Conservation (phyloP, 169 alveolate genomes). For the Eimeria maxima region DNA sequence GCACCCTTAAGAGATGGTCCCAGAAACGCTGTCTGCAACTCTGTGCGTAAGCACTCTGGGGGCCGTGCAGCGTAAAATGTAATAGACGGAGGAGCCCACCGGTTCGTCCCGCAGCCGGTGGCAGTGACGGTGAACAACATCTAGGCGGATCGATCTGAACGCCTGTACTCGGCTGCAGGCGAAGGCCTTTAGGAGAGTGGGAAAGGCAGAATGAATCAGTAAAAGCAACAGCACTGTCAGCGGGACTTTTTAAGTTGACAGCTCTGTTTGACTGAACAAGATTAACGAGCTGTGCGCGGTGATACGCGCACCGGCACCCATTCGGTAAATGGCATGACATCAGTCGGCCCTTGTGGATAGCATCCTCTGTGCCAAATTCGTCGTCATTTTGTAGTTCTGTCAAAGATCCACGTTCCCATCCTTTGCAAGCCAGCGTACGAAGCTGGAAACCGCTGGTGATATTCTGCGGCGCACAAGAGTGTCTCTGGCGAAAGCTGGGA, state of each 20-base stretch:
- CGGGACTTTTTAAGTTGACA: conserved; percentile 74
- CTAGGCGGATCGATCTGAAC: not conserved
- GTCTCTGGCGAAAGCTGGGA: not conserved
- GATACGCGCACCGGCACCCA: conserved; percentile 31
- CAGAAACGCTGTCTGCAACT: conserved; percentile 51
- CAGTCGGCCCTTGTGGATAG: not conserved
- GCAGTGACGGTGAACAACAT: not conserved
- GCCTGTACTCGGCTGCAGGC: not conserved
- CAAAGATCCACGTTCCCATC: not conserved
- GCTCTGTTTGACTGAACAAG: conserved; percentile 71
- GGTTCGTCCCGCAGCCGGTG: not conserved
- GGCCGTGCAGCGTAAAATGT: conserved; percentile 39
- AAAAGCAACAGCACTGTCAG: conserved; percentile 78
- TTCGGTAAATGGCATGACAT: not conserved
- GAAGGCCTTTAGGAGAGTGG: not conserved
- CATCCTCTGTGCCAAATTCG: not conserved
- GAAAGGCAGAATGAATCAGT: conserved; percentile 61
- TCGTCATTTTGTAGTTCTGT: not conserved
- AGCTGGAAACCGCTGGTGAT: not conserved
- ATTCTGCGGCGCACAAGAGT: not conserved
- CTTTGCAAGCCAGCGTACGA: not conserved
- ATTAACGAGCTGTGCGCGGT: conserved; percentile 80
- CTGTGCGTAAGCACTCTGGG: conserved; percentile 30
- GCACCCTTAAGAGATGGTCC: conserved; percentile 6
- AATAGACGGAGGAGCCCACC: not conserved